Evolutionary conservation across 257 asterid species (phyloP).

Genomic region (Penstemon barbatus): DNA sequence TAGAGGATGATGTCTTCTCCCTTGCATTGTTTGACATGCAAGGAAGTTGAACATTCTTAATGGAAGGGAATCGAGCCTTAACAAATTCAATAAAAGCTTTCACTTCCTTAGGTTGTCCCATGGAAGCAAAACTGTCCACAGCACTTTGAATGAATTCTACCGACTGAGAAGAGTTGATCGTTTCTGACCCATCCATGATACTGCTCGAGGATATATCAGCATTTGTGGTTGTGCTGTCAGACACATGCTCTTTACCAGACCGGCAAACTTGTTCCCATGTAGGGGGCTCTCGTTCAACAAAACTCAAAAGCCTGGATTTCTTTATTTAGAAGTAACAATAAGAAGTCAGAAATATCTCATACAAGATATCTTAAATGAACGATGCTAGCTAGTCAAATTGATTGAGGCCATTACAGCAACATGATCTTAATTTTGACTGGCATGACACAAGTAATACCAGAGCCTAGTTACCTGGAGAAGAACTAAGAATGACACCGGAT

Average conservation of each 20-base stretch:
- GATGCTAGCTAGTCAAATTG: conserved; percentile 8
- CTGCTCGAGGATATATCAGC: conserved; percentile 38
- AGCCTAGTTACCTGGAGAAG: conserved; percentile 78
- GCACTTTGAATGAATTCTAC: conserved; percentile 63
- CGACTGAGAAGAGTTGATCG: conserved; percentile 47
- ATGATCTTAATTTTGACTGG: conserved; percentile 9
- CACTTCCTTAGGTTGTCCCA: conserved; percentile 64
- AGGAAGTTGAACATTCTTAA: conserved; percentile 54
- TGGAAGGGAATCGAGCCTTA: conserved; percentile 58
- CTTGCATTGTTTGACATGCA: conserved; percentile 32
- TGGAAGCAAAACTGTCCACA: conserved; percentile 60
- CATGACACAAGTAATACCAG: conserved; percentile 21
- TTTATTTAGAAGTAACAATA: conserved; percentile 39
- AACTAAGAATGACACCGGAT: conserved; percentile 83
- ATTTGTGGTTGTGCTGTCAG: conserved; percentile 30
- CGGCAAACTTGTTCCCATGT: conserved; percentile 68
- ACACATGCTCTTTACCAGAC: conserved; percentile 55
- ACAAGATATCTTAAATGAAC: conserved; percentile 18
- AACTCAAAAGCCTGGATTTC: conserved; percentile 92
- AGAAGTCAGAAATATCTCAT: conserved; percentile 28
- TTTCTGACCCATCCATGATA: conserved; percentile 35
- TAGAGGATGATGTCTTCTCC: conserved; percentile 42
- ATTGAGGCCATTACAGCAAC: conserved; percentile 20
- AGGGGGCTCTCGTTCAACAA: conserved; percentile 65
- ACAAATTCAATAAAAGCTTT: conserved; percentile 59